Evolutionary conservation across 352 stramenopile genomes (phyloP), one percentile per base, ranked within the genome.

Genomic region (Pythium insidiosum): DNA sequence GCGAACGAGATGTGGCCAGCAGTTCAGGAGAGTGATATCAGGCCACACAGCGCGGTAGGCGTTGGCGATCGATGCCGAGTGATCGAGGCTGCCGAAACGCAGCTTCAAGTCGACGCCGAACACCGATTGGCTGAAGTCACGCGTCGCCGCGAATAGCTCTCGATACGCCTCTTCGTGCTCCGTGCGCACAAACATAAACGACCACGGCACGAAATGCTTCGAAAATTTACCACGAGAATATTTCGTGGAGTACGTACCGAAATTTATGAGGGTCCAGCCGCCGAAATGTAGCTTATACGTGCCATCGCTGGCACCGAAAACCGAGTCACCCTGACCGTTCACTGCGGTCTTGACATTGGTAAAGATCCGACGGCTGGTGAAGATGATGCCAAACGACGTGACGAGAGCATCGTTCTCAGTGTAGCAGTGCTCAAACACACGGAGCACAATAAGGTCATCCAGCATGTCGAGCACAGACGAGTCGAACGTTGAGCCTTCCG

Each of bases 1-100:
- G 4, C 25, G 38, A 10, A 30, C 3, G n/a, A 53, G 19, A 38
- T 53, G 45, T 1, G 45, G 36, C 45, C 45, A 53, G 28, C 44
- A 51, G 0, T 16, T 44, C 2, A 45, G 22, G 2, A 53, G 9
- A 6, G 2, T 1, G 20, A 53, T 16, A 3, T 20, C 16, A 12
- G 45, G 37, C 45, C 45, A 53, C 35, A 37, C 45, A 7, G 3
- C 1, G 4, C 12, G 3, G 16, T 45, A 53, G 4, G 45, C 45
- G 3, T 24, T 34, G 12, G 45, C 45, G 19, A 53, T 53, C 6
- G 45, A 35, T 20, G 44, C 45, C 3, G 25, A 40, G 22, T 53
- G 45, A 22, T 53, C 45, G 3, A 53, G 9, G 15, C 36, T 46
- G 16, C 1, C 45, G 20, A 34, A 53, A 7, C 4, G 13, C 6